These are phyloP conservation scores for Clitoria ternatea DNA, from an alignment of 306 rosid species.

Conservation along the genomic window DNA sequence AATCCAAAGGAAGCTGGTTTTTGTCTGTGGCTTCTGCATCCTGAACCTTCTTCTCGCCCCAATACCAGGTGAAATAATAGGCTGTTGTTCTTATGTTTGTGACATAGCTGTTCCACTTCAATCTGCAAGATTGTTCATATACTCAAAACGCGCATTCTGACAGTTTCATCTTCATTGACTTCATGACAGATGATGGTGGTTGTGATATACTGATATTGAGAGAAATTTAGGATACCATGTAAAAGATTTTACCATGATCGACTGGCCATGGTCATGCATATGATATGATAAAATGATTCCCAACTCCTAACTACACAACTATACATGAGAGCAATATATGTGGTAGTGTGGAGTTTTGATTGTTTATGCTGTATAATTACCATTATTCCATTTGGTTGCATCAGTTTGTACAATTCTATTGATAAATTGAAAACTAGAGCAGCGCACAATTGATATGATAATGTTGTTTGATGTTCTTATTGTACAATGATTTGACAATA, in stretches of 20 bases:
- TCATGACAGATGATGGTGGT: neutral
- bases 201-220: neutral
- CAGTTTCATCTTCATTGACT: neutral
- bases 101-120: neutral
- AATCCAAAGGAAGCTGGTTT: conserved; percentile 84
- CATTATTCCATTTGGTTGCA: neutral
- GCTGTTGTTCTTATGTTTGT: neutral
- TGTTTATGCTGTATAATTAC: too few species aligned
- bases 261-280: neutral
- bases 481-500: neutral
- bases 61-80: conserved; percentile 49
- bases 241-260: neutral
- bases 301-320: neutral
- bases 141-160: neutral
- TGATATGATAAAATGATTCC: neutral
- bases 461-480: neutral
- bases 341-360: neutral
- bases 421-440: too few species aligned
- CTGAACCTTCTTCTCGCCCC: conserved; percentile 87
- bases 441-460: neutral
- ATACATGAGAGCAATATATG: neutral
- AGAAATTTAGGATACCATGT: neutral
- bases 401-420: neutral
- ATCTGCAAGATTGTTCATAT: neutral
- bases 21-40: conserved; percentile 94